phyloP scores from a whole-genome alignment of 768 basidiomycete genomes.

The Lyophyllum decastes region DNA sequence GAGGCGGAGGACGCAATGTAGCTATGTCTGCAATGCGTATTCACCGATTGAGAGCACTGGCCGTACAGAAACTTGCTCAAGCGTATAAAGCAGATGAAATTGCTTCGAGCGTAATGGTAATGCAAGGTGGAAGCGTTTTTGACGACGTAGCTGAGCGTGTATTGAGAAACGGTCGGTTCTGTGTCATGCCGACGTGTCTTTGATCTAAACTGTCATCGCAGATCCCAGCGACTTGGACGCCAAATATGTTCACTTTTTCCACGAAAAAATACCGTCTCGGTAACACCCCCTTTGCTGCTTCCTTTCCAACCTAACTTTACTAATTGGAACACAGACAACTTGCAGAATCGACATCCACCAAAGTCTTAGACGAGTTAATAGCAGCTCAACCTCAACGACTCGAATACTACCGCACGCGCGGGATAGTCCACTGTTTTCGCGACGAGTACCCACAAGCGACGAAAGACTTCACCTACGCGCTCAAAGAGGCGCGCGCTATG shows the following conservation, averaged over 20 bases:
- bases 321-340: conserved; percentile 59
- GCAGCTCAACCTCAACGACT: conserved; percentile 70
- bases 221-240: conserved; percentile 81
- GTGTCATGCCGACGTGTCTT: not conserved
- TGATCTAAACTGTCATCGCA: conserved; percentile 23
- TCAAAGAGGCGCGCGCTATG: conserved; percentile 72
- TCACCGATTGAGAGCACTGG: conserved; percentile 76
- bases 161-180: conserved; percentile 54
- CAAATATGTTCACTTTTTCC: conserved; percentile 90
- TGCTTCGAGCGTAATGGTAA: conserved; percentile 91
- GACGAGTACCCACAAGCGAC: conserved; percentile 77
- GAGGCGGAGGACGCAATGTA: conserved; percentile 65
- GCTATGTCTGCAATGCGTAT: conserved; percentile 86
- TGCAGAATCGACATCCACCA: conserved; percentile 79
- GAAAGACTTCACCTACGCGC: conserved; percentile 79
- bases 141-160: conserved; percentile 92
- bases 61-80: conserved; percentile 83
- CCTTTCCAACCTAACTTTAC: conserved; percentile 9
- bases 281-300: conserved; percentile 28
- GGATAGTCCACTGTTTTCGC: conserved; percentile 86
- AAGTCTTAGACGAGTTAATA: conserved; percentile 80
- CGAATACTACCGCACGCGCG: conserved; percentile 87
- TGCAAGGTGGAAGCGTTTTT: conserved; percentile 92
- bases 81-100: conserved; percentile 90
- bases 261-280: conserved; percentile 94